Evolutionary conservation across 2,329 filamentous ascomycete genomes (phyloP), one percentile per base, ranked within the genome.

Genomic region (Diaporthe citri): DNA sequence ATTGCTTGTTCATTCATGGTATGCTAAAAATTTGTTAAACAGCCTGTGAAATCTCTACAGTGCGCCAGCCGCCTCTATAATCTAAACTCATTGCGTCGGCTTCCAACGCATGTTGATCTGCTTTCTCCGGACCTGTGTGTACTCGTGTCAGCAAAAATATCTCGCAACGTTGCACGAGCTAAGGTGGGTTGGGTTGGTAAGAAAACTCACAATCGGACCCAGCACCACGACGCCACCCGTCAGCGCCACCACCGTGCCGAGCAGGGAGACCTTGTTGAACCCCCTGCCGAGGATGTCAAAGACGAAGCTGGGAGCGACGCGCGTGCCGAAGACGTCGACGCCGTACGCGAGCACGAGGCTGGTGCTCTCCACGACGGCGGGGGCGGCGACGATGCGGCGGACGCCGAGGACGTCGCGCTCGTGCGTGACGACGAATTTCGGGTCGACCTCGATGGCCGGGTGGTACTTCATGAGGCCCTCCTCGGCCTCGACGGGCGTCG

Each of bases 241-340:
- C 78, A 98, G 87, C 25, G 95, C 96, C 55, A 93, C 87, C 51
- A 99, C 95, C 0, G 97, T 99, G 22, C 90, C 88, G 51, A 98
- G 83, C 81, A 99, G 90, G 79, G 95, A 94, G 73, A 95, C 82
- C 87, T 97, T 98, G 82, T 96, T 97, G 84, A 99, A 99, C 3
- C 95, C 94, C 84, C 95, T 97, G 77, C 95, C 97, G 22, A 99
- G 86, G 56, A 98, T 91, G 85, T 99, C 97, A 83, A 99, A 99
- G 22, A 94, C 90, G 79, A 94, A 92, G 83, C 95, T 98, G 0
- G 97, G 97, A n/a, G 93, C 91, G 15, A 97, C 90, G 71, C 95
- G 88, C 1, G 95, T 96, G 20, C 94, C 95, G 78, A 97, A 99
- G 2, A 98, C 86, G 82, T 99, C 97, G 20, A 95, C 83, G 4